Evolutionary conservation across 2,329 filamentous ascomycete species (phyloP), one percentile per base, ranked within the genome.

Genomic region (Microdochium trichocladiopsis): DNA sequence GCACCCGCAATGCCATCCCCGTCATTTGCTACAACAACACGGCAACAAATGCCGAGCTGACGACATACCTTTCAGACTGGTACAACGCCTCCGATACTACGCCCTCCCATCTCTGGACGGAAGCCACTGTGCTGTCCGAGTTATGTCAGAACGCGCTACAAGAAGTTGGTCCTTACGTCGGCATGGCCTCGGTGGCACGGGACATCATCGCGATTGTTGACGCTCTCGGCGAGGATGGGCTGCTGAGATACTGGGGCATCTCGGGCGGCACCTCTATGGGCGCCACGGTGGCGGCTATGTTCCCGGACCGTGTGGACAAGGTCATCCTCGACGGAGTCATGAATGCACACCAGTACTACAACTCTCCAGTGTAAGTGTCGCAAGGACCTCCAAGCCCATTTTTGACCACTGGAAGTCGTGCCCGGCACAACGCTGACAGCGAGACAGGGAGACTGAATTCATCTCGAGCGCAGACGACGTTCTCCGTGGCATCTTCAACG

Each of bases 201-300:
- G 76, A 79, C 52, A 63, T 76, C 55, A 69, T 75, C 52, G 51
- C 59, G 4, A 68, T 78, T 50, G 70, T 71, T 0, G 74, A 78
- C 49, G 69, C 72, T 1, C 56, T 75, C 2, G 62, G 57, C 1
- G 72, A 72, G 48, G 71, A 73, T 52, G 69, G 69, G 0, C 43
- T 72, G 37, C 56, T 75, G 10, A 53, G 67, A 21, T 76, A 68
- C 54, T 72, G 66, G 67, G 72, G 71, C 63, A 63, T 70, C 41
- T 72, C 69, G 0, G 73, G 72, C 51, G 70, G 71, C 1, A 69
- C 66, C 2, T 50, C 66, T 0, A 54, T 74, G 4, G 72, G 72
- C 5, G 61, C 62, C 4, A 71, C 67, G 1, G 57, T 65, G 2
- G 69, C 66, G 1, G 63, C 68, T 47, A 73, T 75, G 69, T 73